phyloP scores from a whole-genome alignment of 1,139 yeast species.

The Taphrina deformans region DNA sequence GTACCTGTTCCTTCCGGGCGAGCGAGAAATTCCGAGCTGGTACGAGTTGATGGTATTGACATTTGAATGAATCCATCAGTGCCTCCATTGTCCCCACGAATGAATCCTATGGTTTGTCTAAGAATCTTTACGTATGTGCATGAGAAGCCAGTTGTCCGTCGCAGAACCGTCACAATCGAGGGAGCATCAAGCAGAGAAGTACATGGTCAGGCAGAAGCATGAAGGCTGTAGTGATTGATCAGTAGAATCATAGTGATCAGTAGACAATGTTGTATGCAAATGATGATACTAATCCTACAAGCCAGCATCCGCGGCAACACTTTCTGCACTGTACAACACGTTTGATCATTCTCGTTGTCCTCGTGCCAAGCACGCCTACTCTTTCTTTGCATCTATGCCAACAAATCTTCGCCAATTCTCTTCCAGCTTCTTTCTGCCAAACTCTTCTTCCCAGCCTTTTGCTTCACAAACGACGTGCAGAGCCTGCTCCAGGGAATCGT shows the following conservation, averaged over 20 bases:
- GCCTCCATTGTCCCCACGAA: conserved; percentile 3
- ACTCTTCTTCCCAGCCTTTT: conserved; percentile 28
- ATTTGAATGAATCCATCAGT: not conserved
- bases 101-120: too few species aligned
- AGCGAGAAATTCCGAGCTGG: not conserved
- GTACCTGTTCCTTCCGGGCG: not conserved
- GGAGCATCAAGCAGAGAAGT: not conserved
- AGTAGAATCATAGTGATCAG: not conserved
- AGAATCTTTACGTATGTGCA: too few species aligned
- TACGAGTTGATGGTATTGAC: conserved; percentile 12
- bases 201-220: not conserved
- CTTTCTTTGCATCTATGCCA: not conserved
- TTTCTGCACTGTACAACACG: too few species aligned
- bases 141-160: not conserved
- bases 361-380: not conserved
- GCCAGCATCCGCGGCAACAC: too few species aligned
- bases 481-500: conserved; percentile 24
- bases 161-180: not conserved
- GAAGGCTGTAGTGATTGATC: not conserved
- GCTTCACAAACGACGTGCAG: conserved; percentile 18
- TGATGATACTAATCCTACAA: not conserved
- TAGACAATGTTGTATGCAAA: not conserved
- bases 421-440: not conserved
- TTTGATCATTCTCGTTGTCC: not conserved
- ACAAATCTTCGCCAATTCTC: conserved; percentile 20